A percentile compares a stretch with the other conserved stretches of the same genome.
Conservation (phyloP, 345 rosid species). For the Stellera chamaejasme region DNA sequence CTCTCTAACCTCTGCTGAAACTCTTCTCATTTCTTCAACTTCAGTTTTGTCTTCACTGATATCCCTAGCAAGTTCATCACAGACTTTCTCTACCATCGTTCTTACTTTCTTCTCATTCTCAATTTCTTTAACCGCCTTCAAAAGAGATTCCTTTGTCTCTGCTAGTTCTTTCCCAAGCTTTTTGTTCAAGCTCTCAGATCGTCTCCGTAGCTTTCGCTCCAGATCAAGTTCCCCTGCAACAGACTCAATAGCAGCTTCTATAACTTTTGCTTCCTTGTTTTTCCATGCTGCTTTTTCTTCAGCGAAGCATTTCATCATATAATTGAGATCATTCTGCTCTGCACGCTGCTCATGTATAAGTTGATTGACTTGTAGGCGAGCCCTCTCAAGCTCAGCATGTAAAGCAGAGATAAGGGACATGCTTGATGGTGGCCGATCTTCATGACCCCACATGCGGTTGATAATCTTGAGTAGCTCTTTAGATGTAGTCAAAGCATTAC, state of each 20-base stretch:
- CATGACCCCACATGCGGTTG: slow-evolving; percentile 87
- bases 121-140: slow-evolving; percentile 67
- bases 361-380: slow-evolving; percentile 85
- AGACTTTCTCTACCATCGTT: slow-evolving; percentile 70
- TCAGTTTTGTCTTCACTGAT: slow-evolving; percentile 53
- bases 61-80: slow-evolving; percentile 71
- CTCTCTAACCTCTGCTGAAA: slow-evolving; percentile 47
- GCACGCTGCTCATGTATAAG: slow-evolving; percentile 70
- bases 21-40: slow-evolving; percentile 59
- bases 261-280: slow-evolving; percentile 76
- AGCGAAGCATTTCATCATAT: slow-evolving; percentile 84
- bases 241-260: slow-evolving; percentile 91
- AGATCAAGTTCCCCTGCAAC: slow-evolving; percentile 84
- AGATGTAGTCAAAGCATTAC: slow-evolving; percentile 90
- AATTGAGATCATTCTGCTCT: slow-evolving; percentile 63
- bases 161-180: slow-evolving; percentile 80
- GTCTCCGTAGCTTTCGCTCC: slow-evolving; percentile 77
- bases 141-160: slow-evolving; percentile 59
- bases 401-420: slow-evolving; percentile 91
- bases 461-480: slow-evolving; percentile 89
- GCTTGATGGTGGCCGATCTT: slow-evolving; percentile 84
- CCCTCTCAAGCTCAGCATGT: slow-evolving; percentile 95
- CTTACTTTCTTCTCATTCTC: slow-evolving; percentile 84
- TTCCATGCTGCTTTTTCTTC: slow-evolving; percentile 94
- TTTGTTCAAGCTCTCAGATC: slow-evolving; percentile 88